These are phyloP conservation scores for Gleditsia sinensis DNA, from an alignment of 306 rosid genomes.

Conservation along the genomic window DNA sequence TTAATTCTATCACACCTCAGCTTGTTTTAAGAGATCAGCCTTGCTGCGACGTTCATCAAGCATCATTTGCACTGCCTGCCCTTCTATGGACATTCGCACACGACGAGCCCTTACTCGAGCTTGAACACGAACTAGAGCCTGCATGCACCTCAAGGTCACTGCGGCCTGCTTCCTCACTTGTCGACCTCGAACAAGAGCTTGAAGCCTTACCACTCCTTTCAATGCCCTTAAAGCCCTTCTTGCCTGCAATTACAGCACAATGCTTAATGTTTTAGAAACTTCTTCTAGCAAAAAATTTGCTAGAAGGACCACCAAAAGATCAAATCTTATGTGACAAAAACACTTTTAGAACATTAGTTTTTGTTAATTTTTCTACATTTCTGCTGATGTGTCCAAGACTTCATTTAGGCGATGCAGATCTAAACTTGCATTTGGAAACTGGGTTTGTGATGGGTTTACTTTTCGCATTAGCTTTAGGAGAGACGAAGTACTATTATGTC, in stretches of 20 bases:
- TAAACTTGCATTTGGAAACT: neutral
- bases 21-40: slow-evolving; percentile 80
- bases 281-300: neutral
- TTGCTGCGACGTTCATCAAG: slow-evolving; percentile 63
- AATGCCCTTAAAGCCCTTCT: slow-evolving; percentile 96
- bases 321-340: neutral
- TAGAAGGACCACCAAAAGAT: neutral
- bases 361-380: neutral
- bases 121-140: slow-evolving; percentile 95
- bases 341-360: neutral
- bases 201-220: slow-evolving; percentile 96
- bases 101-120: slow-evolving; percentile 95
- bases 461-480: neutral
- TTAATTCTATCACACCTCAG: slow-evolving; percentile 62
- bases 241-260: slow-evolving; percentile 55
- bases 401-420: neutral
- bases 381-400: neutral
- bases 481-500: neutral
- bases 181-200: slow-evolving; percentile 91
- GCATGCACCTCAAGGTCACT: slow-evolving; percentile 97
- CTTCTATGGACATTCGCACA: slow-evolving; percentile 89
- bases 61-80: slow-evolving; percentile 87
- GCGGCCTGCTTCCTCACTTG: slow-evolving; percentile 99
- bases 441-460: neutral
- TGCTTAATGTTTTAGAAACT: neutral